Base-by-base conservation (phyloP, 805 yeast genomes). In the Torulaspora franciscae region DNA sequence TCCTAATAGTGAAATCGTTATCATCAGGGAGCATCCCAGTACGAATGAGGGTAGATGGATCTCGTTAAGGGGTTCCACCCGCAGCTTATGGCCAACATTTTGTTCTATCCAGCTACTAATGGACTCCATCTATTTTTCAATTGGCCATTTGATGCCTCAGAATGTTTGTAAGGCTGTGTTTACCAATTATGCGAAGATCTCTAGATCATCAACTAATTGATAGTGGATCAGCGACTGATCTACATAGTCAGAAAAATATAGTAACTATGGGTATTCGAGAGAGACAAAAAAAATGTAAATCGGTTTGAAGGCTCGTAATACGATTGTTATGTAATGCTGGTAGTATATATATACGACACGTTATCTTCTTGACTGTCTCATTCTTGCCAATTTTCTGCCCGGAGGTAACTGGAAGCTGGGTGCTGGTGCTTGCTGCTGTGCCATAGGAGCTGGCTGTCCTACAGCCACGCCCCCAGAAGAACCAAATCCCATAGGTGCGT, bases 311-410 rank as follows among this genome's bases (percentile, higher is more conserved):
- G 15, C 26, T 11, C 25, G 17, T 10, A 33, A 10, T 22, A 4
- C 2, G 26, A 33, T 19, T 8, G 8, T 33, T 22, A 33, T 19
- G 37, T 19, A 33, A 33, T 33, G 37, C 26, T 33, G 26, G 14
- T 30, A 33, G 37, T 23, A n/a, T 23, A 15, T 6, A 19, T 23
- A 19, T 11, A 5, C 8, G 22, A n/a, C 25, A 13, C n/a, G 10
- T 39, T 39, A 45, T 26, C 67, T 55, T 48, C 65, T 57, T 22
- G 62, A 46, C 14, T 49, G 53, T 46, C 65, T 56, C 65, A 61
- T 61, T 41, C 67, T 54, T 14, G 66, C 66, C 15, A 62, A 33
- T 32, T 50, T 51, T 40, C 66, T 59, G 15, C 53, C 53, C 8
- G 54, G 54, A 6, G 54, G 50, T 24, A 53, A 14, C 15, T 48